Evolutionary conservation across 257 asterid species (phyloP).

Genomic region (Nicotiana undulata): DNA sequence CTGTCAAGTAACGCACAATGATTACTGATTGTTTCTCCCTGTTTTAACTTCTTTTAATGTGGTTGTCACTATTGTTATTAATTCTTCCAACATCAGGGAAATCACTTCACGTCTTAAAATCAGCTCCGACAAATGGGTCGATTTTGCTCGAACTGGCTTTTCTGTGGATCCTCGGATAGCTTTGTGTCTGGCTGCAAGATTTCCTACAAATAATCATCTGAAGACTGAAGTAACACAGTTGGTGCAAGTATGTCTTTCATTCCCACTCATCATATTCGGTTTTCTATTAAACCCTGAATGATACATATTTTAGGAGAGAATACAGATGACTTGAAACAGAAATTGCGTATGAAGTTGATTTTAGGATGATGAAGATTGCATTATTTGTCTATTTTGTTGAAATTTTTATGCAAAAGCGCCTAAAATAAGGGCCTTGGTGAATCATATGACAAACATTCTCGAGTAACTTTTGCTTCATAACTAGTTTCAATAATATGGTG

Average conservation of each 20-base stretch:
- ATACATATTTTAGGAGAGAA: neutral
- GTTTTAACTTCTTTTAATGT: slow-evolving; percentile 1
- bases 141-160: slow-evolving; percentile 77
- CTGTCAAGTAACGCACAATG: slow-evolving; percentile 58
- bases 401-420: neutral
- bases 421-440: neutral
- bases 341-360: neutral
- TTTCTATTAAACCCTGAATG: neutral
- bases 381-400: neutral
- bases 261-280: slow-evolving; percentile 3
- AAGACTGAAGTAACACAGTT: slow-evolving; percentile 76
- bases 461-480: neutral
- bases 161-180: slow-evolving; percentile 92
- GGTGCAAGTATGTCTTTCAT: slow-evolving; percentile 62
- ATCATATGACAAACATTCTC: neutral
- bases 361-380: neutral
- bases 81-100: slow-evolving; percentile 47
- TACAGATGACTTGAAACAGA: neutral
- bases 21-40: slow-evolving; percentile 6
- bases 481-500: neutral
- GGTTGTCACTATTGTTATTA: slow-evolving; percentile 12
- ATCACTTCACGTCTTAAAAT: slow-evolving; percentile 59
- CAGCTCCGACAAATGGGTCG: slow-evolving; percentile 87
- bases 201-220: slow-evolving; percentile 78
- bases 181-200: slow-evolving; percentile 74